A percentile compares a stretch with the other conserved stretches of the same genome.
Conservation (phyloP, 495 filamentous ascomycete species). For the Aspergillus olivimuriae region DNA sequence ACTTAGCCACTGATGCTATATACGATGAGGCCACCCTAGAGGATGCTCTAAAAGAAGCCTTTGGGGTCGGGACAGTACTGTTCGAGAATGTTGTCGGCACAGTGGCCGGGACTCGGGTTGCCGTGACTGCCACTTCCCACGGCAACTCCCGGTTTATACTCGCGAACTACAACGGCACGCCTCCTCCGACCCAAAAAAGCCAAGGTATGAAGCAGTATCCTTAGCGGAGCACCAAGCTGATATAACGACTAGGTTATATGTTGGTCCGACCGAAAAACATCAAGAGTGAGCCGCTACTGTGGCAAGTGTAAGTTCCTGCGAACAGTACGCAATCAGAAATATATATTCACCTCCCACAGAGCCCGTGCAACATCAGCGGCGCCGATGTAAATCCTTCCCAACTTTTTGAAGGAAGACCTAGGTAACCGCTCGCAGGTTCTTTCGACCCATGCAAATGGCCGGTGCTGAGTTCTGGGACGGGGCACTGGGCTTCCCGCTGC, state of each 20-base stretch:
- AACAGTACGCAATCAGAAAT: no score
- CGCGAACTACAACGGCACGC: slow-evolving; percentile 21
- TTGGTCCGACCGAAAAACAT: not conserved
- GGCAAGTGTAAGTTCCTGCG: not conserved
- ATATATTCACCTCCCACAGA: slow-evolving; percentile 8
- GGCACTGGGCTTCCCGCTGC: slow-evolving; percentile 27
- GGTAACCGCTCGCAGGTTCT: slow-evolving; percentile 11
- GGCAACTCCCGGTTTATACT: slow-evolving; percentile 20
- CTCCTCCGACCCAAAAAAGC: not conserved
- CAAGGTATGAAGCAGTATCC: not conserved
- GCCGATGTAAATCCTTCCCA: slow-evolving; percentile 11
- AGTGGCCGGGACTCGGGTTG: slow-evolving; percentile 8
- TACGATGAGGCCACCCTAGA: not conserved
- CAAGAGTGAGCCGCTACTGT: not conserved
- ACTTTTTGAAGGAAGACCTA: not conserved
- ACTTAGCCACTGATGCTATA: not conserved
- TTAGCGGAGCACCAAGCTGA: no score
- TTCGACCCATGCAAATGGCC: slow-evolving; percentile 12
- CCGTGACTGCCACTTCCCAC: slow-evolving; percentile 19
- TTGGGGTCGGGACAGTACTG: not conserved
- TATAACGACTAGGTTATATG: not conserved
- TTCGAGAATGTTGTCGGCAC: slow-evolving; percentile 8
- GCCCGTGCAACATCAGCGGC: slow-evolving; percentile 22
- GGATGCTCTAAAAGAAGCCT: not conserved
- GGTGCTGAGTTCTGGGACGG: slow-evolving; percentile 26